These are phyloP conservation scores for Thoreauomyces humboldtii DNA, from an alignment of 192 early-diverging fungal genomes.

Conservation along the genomic window DNA sequence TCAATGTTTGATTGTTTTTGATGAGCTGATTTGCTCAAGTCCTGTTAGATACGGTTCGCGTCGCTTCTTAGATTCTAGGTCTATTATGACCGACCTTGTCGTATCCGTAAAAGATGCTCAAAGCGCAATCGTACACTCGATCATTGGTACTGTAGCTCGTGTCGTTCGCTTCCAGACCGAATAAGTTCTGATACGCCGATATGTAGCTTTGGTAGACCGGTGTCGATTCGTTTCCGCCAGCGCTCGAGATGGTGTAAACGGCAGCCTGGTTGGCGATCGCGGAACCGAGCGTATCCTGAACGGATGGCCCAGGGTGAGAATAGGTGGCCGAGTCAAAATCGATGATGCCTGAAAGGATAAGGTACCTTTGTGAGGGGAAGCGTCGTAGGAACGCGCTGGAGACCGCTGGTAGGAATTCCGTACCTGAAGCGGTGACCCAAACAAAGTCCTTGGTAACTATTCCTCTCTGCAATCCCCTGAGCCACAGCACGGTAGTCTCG, in stretches of 20 bases:
- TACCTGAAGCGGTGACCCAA: slow-evolving; percentile 1
- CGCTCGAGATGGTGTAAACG: not conserved
- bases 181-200: too few species aligned
- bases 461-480: not conserved
- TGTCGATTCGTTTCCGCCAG: not conserved
- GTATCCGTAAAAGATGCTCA: slow-evolving; percentile 14
- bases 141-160: not conserved
- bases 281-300: not conserved
- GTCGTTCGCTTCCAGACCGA: too few species aligned
- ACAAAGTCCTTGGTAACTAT: slow-evolving; percentile 6
- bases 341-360: not conserved
- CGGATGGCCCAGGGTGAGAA: not conserved
- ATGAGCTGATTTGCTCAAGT: not conserved
- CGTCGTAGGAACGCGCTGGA: not conserved
- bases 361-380: not conserved
- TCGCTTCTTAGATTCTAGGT: too few species aligned
- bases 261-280: not conserved
- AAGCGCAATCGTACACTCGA: slow-evolving; percentile 13
- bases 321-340: not conserved
- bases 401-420: too few species aligned
- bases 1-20: not conserved
- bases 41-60: too few species aligned
- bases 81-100: not conserved
- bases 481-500: slow-evolving; percentile 5
- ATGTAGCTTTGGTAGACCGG: not conserved